Conservation (phyloP, 1,139 yeast species). For the Candida anutae region DNA sequence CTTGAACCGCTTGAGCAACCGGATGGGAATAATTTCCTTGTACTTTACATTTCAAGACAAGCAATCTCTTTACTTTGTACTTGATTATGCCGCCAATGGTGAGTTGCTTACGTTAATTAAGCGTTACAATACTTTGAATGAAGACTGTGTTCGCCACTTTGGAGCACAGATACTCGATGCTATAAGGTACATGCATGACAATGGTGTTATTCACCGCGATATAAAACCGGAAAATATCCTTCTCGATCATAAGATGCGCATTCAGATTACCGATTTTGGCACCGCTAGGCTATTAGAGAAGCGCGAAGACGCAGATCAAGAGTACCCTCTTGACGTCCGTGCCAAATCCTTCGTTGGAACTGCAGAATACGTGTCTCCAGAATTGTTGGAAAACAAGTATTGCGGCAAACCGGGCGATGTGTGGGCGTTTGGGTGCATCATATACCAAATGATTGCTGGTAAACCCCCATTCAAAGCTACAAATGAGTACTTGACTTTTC, state of each 20-base stretch:
- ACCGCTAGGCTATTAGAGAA: constrained; percentile 59
- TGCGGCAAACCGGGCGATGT: constrained; percentile 73
- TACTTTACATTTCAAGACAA: constrained; percentile 94
- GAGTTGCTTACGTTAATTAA: constrained; percentile 78
- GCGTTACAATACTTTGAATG: constrained; percentile 70
- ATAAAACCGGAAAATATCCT: constrained; percentile 72
- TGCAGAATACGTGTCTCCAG: constrained; percentile 76
- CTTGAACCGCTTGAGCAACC: constrained; percentile 68
- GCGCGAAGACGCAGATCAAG: constrained; percentile 30
- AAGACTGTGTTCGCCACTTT: constrained; percentile 67
- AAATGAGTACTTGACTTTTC: constrained; percentile 69
- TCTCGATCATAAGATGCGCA: constrained; percentile 53
- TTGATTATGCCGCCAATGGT: constrained; percentile 90
- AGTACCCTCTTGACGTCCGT: constrained; percentile 40
- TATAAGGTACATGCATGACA: constrained; percentile 60
- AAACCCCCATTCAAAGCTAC: constrained; percentile 75
- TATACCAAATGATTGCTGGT: constrained; percentile 71
- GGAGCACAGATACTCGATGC: constrained; percentile 60
- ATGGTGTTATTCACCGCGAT: constrained; percentile 75
- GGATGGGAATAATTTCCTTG: constrained; percentile 70
- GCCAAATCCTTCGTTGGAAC: constrained; percentile 81
- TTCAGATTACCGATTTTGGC: constrained; percentile 77
- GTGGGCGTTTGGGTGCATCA: constrained; percentile 79
- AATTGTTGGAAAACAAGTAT: constrained; percentile 56
- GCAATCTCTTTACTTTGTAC: constrained; percentile 78